These are phyloP conservation scores for Coleophoma eucalyptorum DNA, from an alignment of 2,329 filamentous ascomycete species.

Conservation along the genomic window DNA sequence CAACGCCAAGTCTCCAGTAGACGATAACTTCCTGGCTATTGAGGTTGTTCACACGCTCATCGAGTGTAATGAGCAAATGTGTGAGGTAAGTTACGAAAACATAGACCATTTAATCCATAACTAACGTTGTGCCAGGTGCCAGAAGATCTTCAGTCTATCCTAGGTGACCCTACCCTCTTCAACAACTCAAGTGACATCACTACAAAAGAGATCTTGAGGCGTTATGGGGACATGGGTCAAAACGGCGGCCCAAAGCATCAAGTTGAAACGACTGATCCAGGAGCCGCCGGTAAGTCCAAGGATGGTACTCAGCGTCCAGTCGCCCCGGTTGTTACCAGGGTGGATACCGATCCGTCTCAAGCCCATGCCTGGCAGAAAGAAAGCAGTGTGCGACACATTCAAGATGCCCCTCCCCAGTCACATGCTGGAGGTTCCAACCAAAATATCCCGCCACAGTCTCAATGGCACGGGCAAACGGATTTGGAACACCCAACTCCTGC, in stretches of 20 bases:
- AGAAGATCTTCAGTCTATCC: conserved; percentile 80
- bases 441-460: conserved; percentile 46
- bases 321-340: conserved; percentile 56
- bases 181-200: conserved; percentile 82
- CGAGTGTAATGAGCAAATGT: conserved; percentile 92
- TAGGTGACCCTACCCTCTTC: conserved; percentile 80
- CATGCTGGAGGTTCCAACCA: conserved; percentile 33
- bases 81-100: conserved; percentile 65
- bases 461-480: conserved; percentile 33
- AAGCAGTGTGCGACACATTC: conserved; percentile 75
- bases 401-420: conserved; percentile 45
- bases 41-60: conserved; percentile 90
- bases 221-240: conserved; percentile 73
- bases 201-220: conserved; percentile 93
- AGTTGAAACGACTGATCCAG: conserved; percentile 51
- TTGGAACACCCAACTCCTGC: conserved; percentile 22
- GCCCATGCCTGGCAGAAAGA: conserved; percentile 73
- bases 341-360: conserved; percentile 82
- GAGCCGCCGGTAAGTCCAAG: conserved; percentile 51
- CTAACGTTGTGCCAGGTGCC: conserved; percentile 64
- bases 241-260: conserved; percentile 51
- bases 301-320: conserved; percentile 40
- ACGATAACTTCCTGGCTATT: conserved; percentile 91
- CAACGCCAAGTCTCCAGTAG: conserved; percentile 61
- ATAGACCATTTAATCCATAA: conserved; percentile 16